Evolutionary conservation across 129 eudicot species (phyloP).

Genomic region (Scalesia atractyloides): DNA sequence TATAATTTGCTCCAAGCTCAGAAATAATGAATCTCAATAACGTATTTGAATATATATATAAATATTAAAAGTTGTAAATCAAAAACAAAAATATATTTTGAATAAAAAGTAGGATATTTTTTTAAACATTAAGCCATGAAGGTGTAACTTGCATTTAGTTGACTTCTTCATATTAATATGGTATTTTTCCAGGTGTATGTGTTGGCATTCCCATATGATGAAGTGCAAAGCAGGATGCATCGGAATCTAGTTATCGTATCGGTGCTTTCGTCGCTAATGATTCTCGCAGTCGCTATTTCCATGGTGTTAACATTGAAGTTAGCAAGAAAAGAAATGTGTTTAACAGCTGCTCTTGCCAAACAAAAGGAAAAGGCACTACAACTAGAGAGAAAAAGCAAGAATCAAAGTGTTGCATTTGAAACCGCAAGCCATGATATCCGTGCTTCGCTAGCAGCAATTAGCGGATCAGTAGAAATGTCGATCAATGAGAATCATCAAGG

Average conservation of each 20-base stretch:
- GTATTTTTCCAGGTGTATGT: slow-evolving; percentile 45
- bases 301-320: slow-evolving; percentile 33
- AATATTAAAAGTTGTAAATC: too few species aligned
- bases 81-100: too few species aligned
- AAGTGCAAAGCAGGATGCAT: slow-evolving; percentile 33
- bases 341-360: slow-evolving; percentile 51
- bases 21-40: too few species aligned
- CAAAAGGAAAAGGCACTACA: slow-evolving; percentile 61
- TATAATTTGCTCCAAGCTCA: too few species aligned
- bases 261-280: slow-evolving; percentile 31
- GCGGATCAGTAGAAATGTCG: slow-evolving; percentile 52
- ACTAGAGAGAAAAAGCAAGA: slow-evolving; percentile 63
- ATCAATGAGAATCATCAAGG: slow-evolving; percentile 29
- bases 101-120: too few species aligned
- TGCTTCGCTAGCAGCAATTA: slow-evolving; percentile 59
- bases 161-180: not conserved
- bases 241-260: slow-evolving; percentile 27
- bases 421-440: slow-evolving; percentile 80
- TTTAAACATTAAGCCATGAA: too few species aligned
- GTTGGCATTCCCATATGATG: slow-evolving; percentile 47
- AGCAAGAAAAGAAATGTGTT: slow-evolving; percentile 44
- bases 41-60: too few species aligned
- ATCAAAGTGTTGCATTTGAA: slow-evolving; percentile 61
- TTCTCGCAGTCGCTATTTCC: slow-evolving; percentile 6
- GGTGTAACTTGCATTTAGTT: not conserved